These are phyloP conservation scores for Telopea speciosissima DNA, from an alignment of 177 flowering plant species.

Conservation along the genomic window DNA sequence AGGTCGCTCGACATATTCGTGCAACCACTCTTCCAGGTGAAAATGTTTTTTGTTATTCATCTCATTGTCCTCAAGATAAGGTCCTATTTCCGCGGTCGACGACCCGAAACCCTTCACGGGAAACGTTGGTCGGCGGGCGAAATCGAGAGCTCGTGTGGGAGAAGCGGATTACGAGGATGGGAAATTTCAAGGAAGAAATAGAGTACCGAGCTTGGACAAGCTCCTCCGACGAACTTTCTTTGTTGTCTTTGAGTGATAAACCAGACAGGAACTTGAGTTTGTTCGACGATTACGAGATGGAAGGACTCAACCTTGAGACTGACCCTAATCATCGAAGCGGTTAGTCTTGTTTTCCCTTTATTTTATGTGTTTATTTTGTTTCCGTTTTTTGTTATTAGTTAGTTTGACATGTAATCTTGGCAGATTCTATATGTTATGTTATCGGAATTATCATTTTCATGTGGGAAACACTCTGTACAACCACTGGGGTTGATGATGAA, in stretches of 20 bases:
- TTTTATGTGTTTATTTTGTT: not conserved
- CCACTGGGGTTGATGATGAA: too few species aligned
- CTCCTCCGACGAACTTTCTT: constrained; percentile 18
- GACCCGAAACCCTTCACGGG: constrained; percentile 13
- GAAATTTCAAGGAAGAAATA: constrained; percentile 11
- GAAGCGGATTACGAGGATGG: constrained; percentile 12
- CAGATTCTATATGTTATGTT: too few species aligned
- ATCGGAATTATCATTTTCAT: too few species aligned
- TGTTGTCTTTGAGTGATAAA: constrained; percentile 65
- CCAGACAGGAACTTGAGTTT: constrained; percentile 72
- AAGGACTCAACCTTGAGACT: constrained; percentile 39
- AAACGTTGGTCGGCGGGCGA: constrained; percentile 12
- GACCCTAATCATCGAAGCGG: constrained; percentile 80
- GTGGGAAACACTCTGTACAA: too few species aligned
- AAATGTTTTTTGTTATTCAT: constrained; percentile 7
- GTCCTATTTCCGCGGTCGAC: constrained; percentile 3
- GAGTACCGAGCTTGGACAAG: constrained; percentile 8
- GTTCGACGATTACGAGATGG: constrained; percentile 87
- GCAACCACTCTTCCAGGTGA: constrained; percentile 14
- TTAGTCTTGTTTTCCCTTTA: constrained; percentile 14
- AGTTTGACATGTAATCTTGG: too few species aligned
- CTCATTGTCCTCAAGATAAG: constrained; percentile 1
- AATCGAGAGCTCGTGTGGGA: constrained; percentile 14
- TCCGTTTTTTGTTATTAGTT: too few species aligned
- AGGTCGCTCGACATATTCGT: constrained; percentile 29